Evolutionary conservation across 2,329 filamentous ascomycete species (phyloP), one percentile per base, ranked within the genome.

Genomic region (Aphanocladium album): DNA sequence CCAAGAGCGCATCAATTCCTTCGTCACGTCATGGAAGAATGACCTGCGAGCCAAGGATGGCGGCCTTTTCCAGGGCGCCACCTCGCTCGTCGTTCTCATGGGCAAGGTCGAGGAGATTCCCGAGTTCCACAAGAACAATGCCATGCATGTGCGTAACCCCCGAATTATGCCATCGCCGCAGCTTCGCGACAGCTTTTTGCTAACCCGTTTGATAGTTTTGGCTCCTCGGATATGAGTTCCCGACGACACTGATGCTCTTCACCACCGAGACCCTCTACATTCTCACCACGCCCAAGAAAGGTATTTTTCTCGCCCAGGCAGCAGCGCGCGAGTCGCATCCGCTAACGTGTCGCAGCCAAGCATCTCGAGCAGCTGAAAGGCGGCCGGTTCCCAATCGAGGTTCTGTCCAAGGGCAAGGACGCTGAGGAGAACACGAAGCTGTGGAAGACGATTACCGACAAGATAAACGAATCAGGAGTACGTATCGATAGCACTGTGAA

Each of bases 171-270:
- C 55, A n/a, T 46, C 27, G 37, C 19, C 55, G 45, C 14, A 25
- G 51, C 25, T 57, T 19, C 56, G 53, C 51, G 46, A 57, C 27
- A 23, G 3, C 9, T 21, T 35, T 39, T 30, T 45, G 25, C 52
- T 57, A 57, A 50, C 27, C 27, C 41, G 52, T 50, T 63, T 46
- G 66, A 63, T 74, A 97, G 93, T 96, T 98, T 77, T 99, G 96
- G 96, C 83, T 99, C 60, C 85, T 99, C 64, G 95, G 95, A 69
- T 99, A 99, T 80, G 95, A 99, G 75, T 99, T 99, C 71, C 95
- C 95, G 37, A 93, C 93, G 43, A 99, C 95, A 0, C 81, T 99
- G 65, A 91, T 99, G 81, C 83, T 99, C 57, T 87, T 99, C 73
- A 98, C 93, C 1, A 79, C 88, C 63, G 95, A 98, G 63, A 86